These are phyloP conservation scores for Coemansia sp. DNA, from an alignment of 192 early-diverging fungal genomes.

Conservation along the genomic window DNA sequence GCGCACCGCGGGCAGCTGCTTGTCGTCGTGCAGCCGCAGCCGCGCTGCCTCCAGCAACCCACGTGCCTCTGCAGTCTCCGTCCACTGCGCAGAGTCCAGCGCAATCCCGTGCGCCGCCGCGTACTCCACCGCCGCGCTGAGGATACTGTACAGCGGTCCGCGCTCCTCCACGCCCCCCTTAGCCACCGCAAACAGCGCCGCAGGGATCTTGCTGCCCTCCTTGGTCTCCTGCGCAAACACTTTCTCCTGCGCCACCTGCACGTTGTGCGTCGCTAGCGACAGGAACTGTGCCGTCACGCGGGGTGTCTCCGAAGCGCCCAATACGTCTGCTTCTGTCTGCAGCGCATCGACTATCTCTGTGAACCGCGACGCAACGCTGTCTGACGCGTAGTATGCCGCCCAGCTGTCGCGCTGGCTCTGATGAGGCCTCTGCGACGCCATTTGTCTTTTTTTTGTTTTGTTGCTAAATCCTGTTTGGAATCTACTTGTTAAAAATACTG, in stretches of 20 bases:
- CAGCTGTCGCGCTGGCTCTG: conserved; percentile 45
- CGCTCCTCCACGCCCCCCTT: conserved; percentile 21
- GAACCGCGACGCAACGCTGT: conserved; percentile 21
- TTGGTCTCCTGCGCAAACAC: conserved; percentile 16
- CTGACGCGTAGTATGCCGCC: conserved; percentile 48
- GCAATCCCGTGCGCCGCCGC: conserved; percentile 14
- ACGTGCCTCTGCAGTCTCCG: conserved; percentile 8
- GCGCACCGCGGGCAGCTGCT: conserved; percentile 28
- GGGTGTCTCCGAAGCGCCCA: conserved; percentile 13
- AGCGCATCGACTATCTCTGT: conserved; percentile 37
- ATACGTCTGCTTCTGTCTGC: conserved; percentile 38
- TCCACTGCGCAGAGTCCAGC: conserved; percentile 15
- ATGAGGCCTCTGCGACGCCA: conserved; percentile 31
- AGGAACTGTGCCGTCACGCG: conserved; percentile 25
- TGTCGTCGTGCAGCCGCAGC: conserved; percentile 34
- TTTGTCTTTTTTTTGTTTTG: too few species aligned
- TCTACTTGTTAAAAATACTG: too few species aligned
- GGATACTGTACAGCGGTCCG: conserved; percentile 34
- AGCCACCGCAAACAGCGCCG: conserved; percentile 29
- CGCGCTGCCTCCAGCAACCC: conserved; percentile 31
- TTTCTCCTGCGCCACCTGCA: conserved; percentile 40
- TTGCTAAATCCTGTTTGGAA: too few species aligned
- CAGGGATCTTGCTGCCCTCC: conserved; percentile 29
- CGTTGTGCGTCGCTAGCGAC: conserved; percentile 25
- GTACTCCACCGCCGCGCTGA: conserved; percentile 38